Evolutionary conservation across 768 basidiomycete genomes (phyloP), one percentile per base, ranked within the genome.

Genomic region (Paxillus ammoniavirescens): DNA sequence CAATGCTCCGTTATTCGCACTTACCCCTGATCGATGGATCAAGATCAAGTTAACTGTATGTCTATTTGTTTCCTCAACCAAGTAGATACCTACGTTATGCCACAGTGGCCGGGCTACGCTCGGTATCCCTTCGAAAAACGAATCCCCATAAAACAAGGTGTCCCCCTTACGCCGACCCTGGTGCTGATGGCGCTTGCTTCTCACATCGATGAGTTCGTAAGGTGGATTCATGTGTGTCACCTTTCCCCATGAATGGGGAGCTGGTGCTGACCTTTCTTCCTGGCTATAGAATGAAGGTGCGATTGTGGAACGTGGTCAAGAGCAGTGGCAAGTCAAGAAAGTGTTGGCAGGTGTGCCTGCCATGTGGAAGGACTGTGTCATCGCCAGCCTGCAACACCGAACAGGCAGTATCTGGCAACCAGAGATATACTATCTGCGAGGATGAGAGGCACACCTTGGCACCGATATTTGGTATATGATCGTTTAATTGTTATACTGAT

Each of bases 81-180:
- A 31, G 4, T 26, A 42, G 4, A 18, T 28, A 33, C 59, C 58
- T 33, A 58, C 53, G 37, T 15, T 6, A 10, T 7, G 4, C 6
- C 47, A 45, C 52, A 80, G 79, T 81, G 79, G 80, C 78, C 80
- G 6, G 79, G 80, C 1, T 80, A 80, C 63, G 65, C 66, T 18
- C 47, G 55, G n/a, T 60, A 70, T 44, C 68, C 73, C 0, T 65
- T 70, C 30, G 68, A 74, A 60, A 75, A 72, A 56, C 73, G 75
- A 5, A 56, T 78, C 47, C 57, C 60, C 18, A 72, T 74, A 17
- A 67, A 70, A 30, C 62, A 62, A 18, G 68, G 66, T n/a, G 56
- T 41, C n/a, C 44, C 56, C 23, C 62, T 73, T 40, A 71, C 71
- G 4, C 61, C 71, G 8, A 60, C 65, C 23, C 53, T 62, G 33